Base-by-base conservation (phyloP, 257 asterid genomes). In the Solanum rostratum region DNA sequence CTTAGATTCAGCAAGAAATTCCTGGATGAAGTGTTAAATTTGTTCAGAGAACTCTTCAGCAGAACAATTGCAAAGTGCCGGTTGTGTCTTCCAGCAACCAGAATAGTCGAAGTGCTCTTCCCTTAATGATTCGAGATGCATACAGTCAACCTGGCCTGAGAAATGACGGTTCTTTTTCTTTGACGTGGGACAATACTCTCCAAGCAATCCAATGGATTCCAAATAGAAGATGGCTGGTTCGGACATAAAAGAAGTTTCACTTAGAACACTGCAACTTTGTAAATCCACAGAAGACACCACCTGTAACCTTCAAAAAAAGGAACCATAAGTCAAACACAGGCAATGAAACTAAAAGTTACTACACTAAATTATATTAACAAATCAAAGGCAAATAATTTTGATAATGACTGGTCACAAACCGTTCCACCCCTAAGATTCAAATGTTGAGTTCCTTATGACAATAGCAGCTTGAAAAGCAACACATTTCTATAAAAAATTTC, bases 211-310 rank as follows among this genome's bases (percentile, higher is more conserved):
- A 84, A 84, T 78, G 45, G 86, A 57, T 76, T 78, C 66, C 84
- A 82, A 82, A 82, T 82, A 82, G 80, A 70, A 54, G 70, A 71
- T 54, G 69, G 88, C 88, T 70, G 73, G 85, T 60, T 86, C 79
- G 82, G 86, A 86, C 88, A 86, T 85, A 80, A 85, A 81, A 86
- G 27, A 68, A 53, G 82, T 24, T 81, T 46, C 70, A 43, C 55
- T n/a, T 84, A 12, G 15, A 71, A 30, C 27, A 24, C 78, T 16
- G 62, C 60, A 81, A 81, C 54, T 65, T 60, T 49, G 60, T 0
- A 81, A 81, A 22, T 62, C 78, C 52, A 62, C 60, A 81, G 45
- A 57, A 43, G 12, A 15, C 53, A 39, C 59, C 3, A 10, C 76
- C 78, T 60, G 76, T 59, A 81, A 60, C 59, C 18, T 41, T 81